Percentiles rank a stretch among this genome's conserved stretches.
These are phyloP conservation scores for Microbotryum saponariae DNA, from an alignment of 1,284 basidiomycete species.

Conservation along the genomic window DNA sequence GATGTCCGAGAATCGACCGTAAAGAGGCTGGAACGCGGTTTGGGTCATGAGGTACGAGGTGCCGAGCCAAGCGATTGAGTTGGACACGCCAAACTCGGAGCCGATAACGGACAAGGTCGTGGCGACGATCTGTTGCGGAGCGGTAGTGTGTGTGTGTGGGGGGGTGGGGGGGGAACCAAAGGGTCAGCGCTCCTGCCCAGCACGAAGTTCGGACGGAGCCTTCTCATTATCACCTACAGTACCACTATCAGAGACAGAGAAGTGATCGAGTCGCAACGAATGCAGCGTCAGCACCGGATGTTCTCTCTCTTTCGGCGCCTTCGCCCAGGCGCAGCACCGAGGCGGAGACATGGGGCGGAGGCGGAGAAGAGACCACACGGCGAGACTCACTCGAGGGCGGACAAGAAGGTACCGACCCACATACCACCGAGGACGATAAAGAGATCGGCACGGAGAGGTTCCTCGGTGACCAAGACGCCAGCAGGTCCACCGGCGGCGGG, in stretches of 20 bases:
- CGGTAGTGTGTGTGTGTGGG: no score
- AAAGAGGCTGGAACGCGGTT: slow-evolving; percentile 31
- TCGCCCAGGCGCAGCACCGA: not conserved
- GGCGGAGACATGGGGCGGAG: not conserved
- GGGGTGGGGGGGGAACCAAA: not conserved
- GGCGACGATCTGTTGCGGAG: slow-evolving; percentile 22
- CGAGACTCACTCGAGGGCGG: slow-evolving; percentile 9
- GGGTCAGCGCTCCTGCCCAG: not conserved
- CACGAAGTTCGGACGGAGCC: not conserved
- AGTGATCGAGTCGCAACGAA: no score
- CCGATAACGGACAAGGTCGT: slow-evolving; percentile 27
- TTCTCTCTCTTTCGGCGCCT: no score
- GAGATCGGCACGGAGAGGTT: slow-evolving; percentile 13
- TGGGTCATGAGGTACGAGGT: slow-evolving; percentile 20
- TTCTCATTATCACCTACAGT: slow-evolving; percentile 1
- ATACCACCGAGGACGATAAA: slow-evolving; percentile 26
- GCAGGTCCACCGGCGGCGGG: slow-evolving; percentile 4
- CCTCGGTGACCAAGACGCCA: slow-evolving; percentile 14
- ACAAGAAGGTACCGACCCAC: slow-evolving; percentile 28
- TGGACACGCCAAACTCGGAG: slow-evolving; percentile 27
- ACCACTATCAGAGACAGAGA: not conserved
- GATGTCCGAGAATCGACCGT: slow-evolving; percentile 32
- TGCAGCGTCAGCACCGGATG: no score
- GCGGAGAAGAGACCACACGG: not conserved
- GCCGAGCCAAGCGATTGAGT: slow-evolving; percentile 30